Percentiles rank a stretch among this genome's conserved stretches.
Evolutionary conservation across 1,139 yeast species (phyloP).

Genomic region (Petasospora fabianii): DNA sequence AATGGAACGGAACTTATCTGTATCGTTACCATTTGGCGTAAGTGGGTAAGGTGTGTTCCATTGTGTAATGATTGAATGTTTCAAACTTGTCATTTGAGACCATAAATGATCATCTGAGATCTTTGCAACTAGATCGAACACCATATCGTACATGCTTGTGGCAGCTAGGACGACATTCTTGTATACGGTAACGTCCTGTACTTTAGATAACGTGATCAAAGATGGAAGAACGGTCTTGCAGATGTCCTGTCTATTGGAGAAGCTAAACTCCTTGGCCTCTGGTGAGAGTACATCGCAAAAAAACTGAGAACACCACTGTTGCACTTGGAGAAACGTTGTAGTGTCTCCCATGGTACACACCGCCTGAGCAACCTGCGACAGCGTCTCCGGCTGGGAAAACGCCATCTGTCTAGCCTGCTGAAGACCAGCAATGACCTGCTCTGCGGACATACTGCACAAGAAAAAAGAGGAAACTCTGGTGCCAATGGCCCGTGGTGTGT

Average conservation of each 20-base stretch:
- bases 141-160: conserved; percentile 31
- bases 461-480: too few relatives aligned
- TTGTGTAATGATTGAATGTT: conserved; percentile 29
- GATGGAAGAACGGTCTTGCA: conserved; percentile 35
- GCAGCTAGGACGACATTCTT: conserved; percentile 31
- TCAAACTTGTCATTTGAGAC: conserved; percentile 30
- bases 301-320: conserved; percentile 47
- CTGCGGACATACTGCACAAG: conserved; percentile 12
- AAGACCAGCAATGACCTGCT: conserved; percentile 30
- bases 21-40: conserved; percentile 39
- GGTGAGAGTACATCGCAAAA: conserved; percentile 42
- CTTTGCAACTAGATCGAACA: conserved; percentile 37
- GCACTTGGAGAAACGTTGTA: conserved; percentile 34
- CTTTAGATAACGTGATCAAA: conserved; percentile 19
- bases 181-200: conserved; percentile 29
- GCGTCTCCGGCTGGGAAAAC: conserved; percentile 40
- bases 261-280: conserved; percentile 26
- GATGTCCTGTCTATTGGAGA: conserved; percentile 39
- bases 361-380: conserved; percentile 53
- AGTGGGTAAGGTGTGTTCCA: conserved; percentile 33
- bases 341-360: conserved; percentile 41
- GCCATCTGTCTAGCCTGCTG: conserved; percentile 51
- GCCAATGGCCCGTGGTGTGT: neutral
- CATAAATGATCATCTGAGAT: conserved; percentile 33
- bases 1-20: conserved; percentile 48